Conservation (phyloP, 2,329 filamentous ascomycete genomes). For the Harringtonia lauricola region DNA sequence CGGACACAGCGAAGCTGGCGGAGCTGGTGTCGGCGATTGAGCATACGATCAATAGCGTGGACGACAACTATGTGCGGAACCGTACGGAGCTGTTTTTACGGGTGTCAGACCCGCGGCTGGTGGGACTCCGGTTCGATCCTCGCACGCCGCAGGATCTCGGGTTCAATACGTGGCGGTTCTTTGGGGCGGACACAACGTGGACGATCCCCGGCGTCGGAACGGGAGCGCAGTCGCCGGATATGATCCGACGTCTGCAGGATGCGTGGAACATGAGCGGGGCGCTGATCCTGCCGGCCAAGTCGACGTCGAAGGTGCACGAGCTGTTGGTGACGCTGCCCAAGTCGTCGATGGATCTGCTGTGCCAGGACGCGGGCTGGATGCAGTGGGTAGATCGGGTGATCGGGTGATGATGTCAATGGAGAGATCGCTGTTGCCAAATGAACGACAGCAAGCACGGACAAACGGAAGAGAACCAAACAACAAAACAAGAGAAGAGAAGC, state of each 20-base stretch:
- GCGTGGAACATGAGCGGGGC: slow-evolving; percentile 20
- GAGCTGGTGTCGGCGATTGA: slow-evolving; percentile 19
- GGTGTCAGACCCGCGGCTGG: slow-evolving; percentile 25
- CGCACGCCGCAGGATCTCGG: slow-evolving; percentile 26
- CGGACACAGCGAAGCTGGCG: slow-evolving; percentile 16
- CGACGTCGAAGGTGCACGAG: slow-evolving; percentile 15
- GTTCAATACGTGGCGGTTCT: slow-evolving; percentile 34
- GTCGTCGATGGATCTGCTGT: slow-evolving; percentile 18
- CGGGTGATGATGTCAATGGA: too few species aligned
- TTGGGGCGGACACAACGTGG: slow-evolving; percentile 30
- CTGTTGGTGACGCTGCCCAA: slow-evolving; percentile 20
- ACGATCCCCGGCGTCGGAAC: slow-evolving; percentile 15
- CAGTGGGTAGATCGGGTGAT: slow-evolving; percentile 17
- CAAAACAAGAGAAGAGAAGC: too few species aligned
- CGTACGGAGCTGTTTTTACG: slow-evolving; percentile 26
- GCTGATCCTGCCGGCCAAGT: slow-evolving; percentile 20
- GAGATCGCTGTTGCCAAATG: too few species aligned
- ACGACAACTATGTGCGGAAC: slow-evolving; percentile 27
- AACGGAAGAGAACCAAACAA: too few species aligned
- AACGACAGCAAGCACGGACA: too few species aligned
- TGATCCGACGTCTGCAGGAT: slow-evolving; percentile 19
- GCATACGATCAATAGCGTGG: slow-evolving; percentile 20
- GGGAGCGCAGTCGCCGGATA: slow-evolving; percentile 13
- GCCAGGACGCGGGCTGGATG: slow-evolving; percentile 16
- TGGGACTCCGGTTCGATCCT: slow-evolving; percentile 29